These are phyloP conservation scores for Colletotrichum sp. DNA, from an alignment of 2,329 filamentous ascomycete species.

Conservation along the genomic window DNA sequence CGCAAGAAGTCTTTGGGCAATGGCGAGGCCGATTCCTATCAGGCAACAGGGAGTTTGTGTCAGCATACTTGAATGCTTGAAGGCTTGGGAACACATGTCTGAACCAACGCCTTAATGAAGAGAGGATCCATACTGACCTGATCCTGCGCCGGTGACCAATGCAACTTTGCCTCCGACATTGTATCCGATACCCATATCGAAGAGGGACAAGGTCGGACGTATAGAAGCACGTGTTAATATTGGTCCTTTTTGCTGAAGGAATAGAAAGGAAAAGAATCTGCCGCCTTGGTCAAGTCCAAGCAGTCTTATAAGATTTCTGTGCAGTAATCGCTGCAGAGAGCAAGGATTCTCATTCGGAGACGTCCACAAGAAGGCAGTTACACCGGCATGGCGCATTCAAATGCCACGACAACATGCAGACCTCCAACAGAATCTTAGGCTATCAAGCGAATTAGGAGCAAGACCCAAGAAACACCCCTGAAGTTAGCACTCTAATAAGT, in stretches of 20 bases:
- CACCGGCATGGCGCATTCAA: not conserved
- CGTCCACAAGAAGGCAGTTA: not conserved
- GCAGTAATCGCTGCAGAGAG: not conserved
- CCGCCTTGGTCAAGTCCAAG: not conserved
- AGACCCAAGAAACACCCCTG: not conserved
- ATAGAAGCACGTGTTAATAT: not conserved
- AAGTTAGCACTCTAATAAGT: not conserved
- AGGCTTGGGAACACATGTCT: not conserved
- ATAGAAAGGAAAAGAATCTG: not conserved
- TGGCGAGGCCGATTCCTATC: conserved; percentile 27
- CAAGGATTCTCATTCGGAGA: not conserved
- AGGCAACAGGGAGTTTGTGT: not conserved
- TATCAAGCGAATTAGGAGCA: not conserved
- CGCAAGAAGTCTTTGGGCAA: conserved; percentile 26
- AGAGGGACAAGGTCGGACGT: not conserved
- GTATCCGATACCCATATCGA: not conserved
- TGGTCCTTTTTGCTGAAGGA: not conserved
- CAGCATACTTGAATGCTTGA: not conserved
- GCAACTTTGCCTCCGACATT: not conserved
- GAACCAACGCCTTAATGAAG: not conserved
- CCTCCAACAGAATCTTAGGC: not conserved
- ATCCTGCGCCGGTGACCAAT: not conserved
- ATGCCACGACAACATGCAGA: not conserved
- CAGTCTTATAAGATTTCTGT: not conserved
- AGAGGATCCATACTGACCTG: not conserved